Base-by-base conservation (phyloP, 495 filamentous ascomycete genomes). In the Talaromyces proteolyticus region DNA sequence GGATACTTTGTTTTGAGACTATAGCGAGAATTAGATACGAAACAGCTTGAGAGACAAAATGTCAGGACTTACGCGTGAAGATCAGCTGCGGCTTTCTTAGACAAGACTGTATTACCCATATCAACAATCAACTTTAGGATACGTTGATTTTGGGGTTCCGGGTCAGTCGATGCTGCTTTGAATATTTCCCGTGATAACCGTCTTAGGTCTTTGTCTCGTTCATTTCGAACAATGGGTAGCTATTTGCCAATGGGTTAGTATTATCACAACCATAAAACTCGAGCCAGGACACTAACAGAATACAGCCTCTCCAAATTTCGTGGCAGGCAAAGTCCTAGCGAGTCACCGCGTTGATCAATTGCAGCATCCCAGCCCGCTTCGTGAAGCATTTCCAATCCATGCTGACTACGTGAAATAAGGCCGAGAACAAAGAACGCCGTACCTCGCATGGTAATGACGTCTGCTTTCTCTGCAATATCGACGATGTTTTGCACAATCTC, bases 401-500 rank as follows among this genome's bases (percentile, higher is more conserved):
- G 93, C 26, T 89, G 80, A 50, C 91, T 96, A 44, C 93, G 78
- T 6, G 91, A 95, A 52, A 97, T 90, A 45, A 98, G 72, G 1
- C 93, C 93, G 1, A 98, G 70, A 8, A 95, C 94, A 58, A 94
- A 98, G 62, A 96, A 96, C 2, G 93, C 94, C 3, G 93, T 97
- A 29, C 94, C 93, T 56, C 94, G 81, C 65, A 97, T 77, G 23
- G 87, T 92, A 76, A 97, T 81, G 17, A 97, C 88, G 53, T 89
- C 84, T 37, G 91, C 90, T 52, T 70, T 73, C 58, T 94, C 84
- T 2, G 93, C 94, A 62, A 98, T 96, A 56, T 78, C 71, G 47
- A 96, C 81, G 40, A 97, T 90, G 50, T 82, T 78, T 59, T 84
- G 77, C 21, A 96, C 87, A 23, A 96, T 88, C 51, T 96, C 87